phyloP scores from a whole-genome alignment of 371 early-diverging fungal species.

The Enterocytospora artemiae region DNA sequence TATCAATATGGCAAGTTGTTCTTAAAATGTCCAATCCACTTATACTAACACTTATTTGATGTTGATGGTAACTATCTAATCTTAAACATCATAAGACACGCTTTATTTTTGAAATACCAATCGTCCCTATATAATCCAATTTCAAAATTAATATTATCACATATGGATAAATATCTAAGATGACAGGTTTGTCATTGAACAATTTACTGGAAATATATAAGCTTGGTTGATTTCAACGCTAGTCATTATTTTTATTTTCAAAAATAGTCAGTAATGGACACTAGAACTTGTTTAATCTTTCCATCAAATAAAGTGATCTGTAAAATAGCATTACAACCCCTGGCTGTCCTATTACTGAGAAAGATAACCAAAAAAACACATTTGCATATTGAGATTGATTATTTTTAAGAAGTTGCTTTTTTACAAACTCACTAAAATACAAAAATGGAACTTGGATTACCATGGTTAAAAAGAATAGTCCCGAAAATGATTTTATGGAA shows the following conservation, averaged over 20 bases:
- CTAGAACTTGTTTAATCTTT: neutral
- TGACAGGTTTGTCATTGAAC: no score
- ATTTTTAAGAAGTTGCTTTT: no score
- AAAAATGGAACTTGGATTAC: conserved; percentile 84
- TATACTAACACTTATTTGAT: no score
- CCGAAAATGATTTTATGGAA: conserved; percentile 63
- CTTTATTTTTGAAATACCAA: no score
- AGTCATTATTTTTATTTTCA: neutral
- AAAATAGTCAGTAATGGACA: neutral
- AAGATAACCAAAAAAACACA: conserved; percentile 46
- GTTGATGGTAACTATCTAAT: no score
- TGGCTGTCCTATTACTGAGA: conserved; percentile 50
- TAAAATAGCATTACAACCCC: conserved; percentile 30
- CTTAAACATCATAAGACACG: no score
- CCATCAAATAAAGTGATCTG: conserved; percentile 1
- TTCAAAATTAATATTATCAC: no score
- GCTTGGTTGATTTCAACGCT: neutral
- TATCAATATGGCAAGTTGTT: no score
- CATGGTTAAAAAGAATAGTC: conserved; percentile 72
- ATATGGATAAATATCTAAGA: no score
- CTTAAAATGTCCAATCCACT: no score
- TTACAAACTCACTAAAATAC: conserved; percentile 55
- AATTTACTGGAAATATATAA: no score
- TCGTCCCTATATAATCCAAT: no score
- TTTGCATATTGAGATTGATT: conserved; percentile 28